Conservation (phyloP, 768 basidiomycete genomes). For the Xerocomus brunneocitrinus region DNA sequence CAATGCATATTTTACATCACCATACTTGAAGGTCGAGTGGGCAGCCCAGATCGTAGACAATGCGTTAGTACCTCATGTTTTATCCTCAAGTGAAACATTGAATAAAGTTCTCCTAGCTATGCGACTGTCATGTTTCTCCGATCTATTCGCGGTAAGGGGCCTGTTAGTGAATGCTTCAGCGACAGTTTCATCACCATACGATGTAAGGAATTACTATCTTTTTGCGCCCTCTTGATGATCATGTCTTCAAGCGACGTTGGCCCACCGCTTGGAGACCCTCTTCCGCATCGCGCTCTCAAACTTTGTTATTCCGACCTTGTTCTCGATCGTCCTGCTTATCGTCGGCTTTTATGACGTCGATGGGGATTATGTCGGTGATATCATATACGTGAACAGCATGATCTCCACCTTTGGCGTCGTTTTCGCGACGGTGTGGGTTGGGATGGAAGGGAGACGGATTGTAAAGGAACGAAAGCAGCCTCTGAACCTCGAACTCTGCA, state of each 20-base stretch:
- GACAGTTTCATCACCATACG: neutral
- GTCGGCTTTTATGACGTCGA: neutral
- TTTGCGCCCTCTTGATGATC: neutral
- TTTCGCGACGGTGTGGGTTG: slow-evolving; percentile 8
- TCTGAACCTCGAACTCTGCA: neutral
- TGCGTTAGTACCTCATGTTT: slow-evolving; percentile 5
- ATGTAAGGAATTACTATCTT: neutral
- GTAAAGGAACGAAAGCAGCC: neutral
- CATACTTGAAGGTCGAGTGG: slow-evolving; percentile 31
- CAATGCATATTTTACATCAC: slow-evolving; percentile 13
- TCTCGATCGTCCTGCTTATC: slow-evolving; percentile 13
- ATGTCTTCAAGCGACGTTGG: slow-evolving; percentile 7
- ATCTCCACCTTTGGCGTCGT: slow-evolving; percentile 1
- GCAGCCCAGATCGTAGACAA: slow-evolving; percentile 26
- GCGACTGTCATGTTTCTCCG: slow-evolving; percentile 22
- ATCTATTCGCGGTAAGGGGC: neutral
- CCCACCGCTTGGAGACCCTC: slow-evolving; percentile 13
- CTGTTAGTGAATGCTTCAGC: neutral
- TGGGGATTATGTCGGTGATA: neutral
- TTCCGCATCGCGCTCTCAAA: slow-evolving; percentile 24
- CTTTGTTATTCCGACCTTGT: slow-evolving; percentile 26
- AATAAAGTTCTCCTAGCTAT: slow-evolving; percentile 13
- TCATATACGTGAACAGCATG: slow-evolving; percentile 2
- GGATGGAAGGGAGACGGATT: neutral
- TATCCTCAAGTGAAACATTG: neutral